These are phyloP conservation scores for Rauvolfia tetraphylla DNA, from an alignment of 257 asterid genomes.

Conservation along the genomic window DNA sequence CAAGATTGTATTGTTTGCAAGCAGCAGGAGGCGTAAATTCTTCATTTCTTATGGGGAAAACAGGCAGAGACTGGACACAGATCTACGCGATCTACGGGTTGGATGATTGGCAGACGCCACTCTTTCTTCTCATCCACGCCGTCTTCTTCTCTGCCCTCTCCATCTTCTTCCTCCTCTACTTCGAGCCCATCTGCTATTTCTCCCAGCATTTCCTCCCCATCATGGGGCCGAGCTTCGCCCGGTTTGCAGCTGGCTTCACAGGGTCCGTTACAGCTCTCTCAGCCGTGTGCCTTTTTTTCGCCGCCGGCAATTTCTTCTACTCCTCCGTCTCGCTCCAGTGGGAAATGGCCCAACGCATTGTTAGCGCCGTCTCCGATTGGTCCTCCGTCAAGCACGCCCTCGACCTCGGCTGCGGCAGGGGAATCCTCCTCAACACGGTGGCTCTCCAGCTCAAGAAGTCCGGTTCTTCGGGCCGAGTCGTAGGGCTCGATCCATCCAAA, in stretches of 20 bases:
- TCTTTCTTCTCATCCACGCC: slow-evolving; percentile 69
- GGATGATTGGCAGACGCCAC: slow-evolving; percentile 84
- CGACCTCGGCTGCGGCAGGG: slow-evolving; percentile 95
- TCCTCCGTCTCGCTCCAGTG: slow-evolving; percentile 85
- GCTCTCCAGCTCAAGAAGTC: slow-evolving; percentile 88
- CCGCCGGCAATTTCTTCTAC: slow-evolving; percentile 76
- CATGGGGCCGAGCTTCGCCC: slow-evolving; percentile 59
- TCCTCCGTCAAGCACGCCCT: slow-evolving; percentile 82
- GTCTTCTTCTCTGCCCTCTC: slow-evolving; percentile 56
- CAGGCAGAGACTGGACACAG: slow-evolving; percentile 87
- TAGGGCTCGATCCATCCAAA: slow-evolving; percentile 60
- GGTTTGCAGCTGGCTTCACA: slow-evolving; percentile 76
- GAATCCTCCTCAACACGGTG: slow-evolving; percentile 83
- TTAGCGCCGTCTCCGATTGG: slow-evolving; percentile 76
- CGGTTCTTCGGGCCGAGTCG: slow-evolving; percentile 89
- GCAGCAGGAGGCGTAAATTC: background rate
- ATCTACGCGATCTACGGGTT: slow-evolving; percentile 94
- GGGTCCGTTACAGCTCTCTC: slow-evolving; percentile 88
- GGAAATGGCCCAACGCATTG: slow-evolving; percentile 94
- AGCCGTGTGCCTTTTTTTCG: slow-evolving; percentile 80
- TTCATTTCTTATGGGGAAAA: slow-evolving; percentile 50
- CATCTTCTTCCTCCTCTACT: slow-evolving; percentile 61
- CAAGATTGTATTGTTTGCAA: background rate
- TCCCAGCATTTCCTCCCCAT: slow-evolving; percentile 46
- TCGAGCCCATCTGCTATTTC: slow-evolving; percentile 64